Conservation (phyloP, 2,329 filamentous ascomycete genomes). For the Tolypocladium cylindrosporum region DNA sequence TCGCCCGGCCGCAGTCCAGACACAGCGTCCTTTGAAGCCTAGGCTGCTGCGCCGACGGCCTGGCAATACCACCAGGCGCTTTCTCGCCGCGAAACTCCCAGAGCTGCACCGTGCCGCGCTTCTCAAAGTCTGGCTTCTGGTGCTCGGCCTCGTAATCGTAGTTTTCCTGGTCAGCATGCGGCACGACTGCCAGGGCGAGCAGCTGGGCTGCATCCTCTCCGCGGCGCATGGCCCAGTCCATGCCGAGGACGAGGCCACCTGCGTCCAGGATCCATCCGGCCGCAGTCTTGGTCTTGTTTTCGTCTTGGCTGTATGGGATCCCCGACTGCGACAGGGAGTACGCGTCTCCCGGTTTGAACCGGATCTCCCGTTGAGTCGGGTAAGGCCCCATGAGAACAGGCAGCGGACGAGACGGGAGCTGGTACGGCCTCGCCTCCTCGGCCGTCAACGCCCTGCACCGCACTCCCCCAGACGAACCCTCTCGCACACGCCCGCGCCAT, state of each 20-base stretch:
- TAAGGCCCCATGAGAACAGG: constrained; percentile 23
- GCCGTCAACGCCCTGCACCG: constrained; percentile 9
- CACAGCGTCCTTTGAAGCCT: constrained; percentile 34
- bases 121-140: constrained; percentile 25
- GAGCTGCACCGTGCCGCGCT: constrained; percentile 40
- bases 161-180: constrained; percentile 38
- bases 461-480: constrained; percentile 5
- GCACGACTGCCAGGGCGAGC: constrained; percentile 41
- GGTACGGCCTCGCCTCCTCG: constrained; percentile 19
- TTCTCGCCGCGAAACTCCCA: constrained; percentile 34
- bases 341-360: constrained; percentile 15
- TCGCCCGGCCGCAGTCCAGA: constrained; percentile 39
- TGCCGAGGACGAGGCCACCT: constrained; percentile 40
- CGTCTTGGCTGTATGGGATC: constrained; percentile 17
- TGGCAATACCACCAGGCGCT: constrained; percentile 17
- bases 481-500: constrained; percentile 15
- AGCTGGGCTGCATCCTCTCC: constrained; percentile 29
- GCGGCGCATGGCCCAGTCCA: constrained; percentile 40
- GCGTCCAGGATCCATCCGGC: constrained; percentile 45
- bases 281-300: constrained; percentile 11
- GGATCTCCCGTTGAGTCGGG: constrained; percentile 17
- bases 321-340: constrained; percentile 17
- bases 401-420: constrained; percentile 15
- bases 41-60: constrained; percentile 24
- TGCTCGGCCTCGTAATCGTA: constrained; percentile 28